Percentiles rank a stretch among this genome's conserved stretches.
phyloP scores from a whole-genome alignment of 2,329 filamentous ascomycete genomes.

The Rhinocladiella similis region DNA sequence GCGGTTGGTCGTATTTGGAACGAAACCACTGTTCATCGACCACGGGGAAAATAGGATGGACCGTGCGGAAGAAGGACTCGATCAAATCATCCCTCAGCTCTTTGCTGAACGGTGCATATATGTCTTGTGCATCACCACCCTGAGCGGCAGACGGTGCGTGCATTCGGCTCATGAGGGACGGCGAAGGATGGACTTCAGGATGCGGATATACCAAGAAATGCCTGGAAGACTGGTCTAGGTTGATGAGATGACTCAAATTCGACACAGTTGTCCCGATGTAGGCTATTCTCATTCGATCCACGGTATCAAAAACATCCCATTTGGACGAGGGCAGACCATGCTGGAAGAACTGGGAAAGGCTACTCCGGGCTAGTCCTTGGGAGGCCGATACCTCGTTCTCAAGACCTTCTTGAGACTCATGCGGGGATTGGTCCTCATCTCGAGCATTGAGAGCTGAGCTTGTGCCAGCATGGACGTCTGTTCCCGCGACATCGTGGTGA shows the following conservation, averaged over 20 bases:
- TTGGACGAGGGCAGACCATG: slow-evolving; percentile 4
- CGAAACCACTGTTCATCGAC: slow-evolving; percentile 56
- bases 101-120: slow-evolving; percentile 4
- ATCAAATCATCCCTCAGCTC: slow-evolving; percentile 44
- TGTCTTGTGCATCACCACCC: neutral
- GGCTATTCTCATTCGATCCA: slow-evolving; percentile 3
- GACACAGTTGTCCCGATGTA: slow-evolving; percentile 10
- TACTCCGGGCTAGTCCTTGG: neutral
- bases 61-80: slow-evolving; percentile 51
- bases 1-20: slow-evolving; percentile 49
- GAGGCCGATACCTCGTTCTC: neutral
- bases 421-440: neutral
- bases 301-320: slow-evolving; percentile 9
- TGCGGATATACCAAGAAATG: slow-evolving; percentile 2
- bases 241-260: slow-evolving; percentile 9
- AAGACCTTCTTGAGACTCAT: neutral
- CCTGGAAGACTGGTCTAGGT: neutral
- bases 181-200: slow-evolving; percentile 4
- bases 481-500: neutral
- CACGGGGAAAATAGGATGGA: slow-evolving; percentile 56
- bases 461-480: neutral
- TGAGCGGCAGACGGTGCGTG: neutral
- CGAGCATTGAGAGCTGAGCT: neutral
- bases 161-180: neutral
- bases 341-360: slow-evolving; percentile 5